A percentile compares a stretch with the other conserved stretches of the same genome.
Conservation (phyloP, 257 asterid species). For the Forsythia viridissima region DNA sequence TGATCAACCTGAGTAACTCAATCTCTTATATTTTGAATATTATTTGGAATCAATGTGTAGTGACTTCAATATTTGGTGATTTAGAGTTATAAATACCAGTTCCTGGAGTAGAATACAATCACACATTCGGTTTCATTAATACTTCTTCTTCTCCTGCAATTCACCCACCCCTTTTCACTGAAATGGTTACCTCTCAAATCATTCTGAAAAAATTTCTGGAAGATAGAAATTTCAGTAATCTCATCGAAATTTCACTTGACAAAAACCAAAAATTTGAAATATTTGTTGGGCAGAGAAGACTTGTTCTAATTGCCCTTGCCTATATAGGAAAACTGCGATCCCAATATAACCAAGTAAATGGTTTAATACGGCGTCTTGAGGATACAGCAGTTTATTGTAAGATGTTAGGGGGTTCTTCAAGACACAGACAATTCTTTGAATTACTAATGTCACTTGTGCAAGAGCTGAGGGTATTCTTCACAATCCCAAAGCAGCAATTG, state of each 20-base stretch:
- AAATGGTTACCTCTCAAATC: neutral
- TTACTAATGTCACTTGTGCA: neutral
- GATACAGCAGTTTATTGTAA: neutral
- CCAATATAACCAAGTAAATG: neutral
- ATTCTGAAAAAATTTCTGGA: neutral
- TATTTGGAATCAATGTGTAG: too few species aligned
- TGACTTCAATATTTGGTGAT: too few species aligned
- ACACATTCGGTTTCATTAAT: too few species aligned
- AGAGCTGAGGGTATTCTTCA: slow-evolving; percentile 8
- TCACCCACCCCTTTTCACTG: too few species aligned
- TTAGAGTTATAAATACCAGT: too few species aligned
- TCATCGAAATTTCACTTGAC: neutral
- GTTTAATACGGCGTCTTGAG: neutral
- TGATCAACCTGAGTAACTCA: too few species aligned
- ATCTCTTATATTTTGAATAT: too few species aligned
- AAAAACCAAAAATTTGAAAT: neutral
- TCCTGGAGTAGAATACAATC: too few species aligned
- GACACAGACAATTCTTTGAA: slow-evolving; percentile 10
- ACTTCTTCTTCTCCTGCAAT: too few species aligned
- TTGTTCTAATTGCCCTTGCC: neutral
- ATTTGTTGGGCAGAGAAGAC: neutral
- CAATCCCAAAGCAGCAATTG: neutral
- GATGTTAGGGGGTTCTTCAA: neutral
- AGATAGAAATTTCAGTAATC: neutral
- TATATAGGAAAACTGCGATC: neutral